Percentiles rank a stretch among this genome's conserved stretches.
These are phyloP conservation scores for Lodderomyces metapsilosis DNA, from an alignment of 1,139 yeast genomes.

Conservation along the genomic window DNA sequence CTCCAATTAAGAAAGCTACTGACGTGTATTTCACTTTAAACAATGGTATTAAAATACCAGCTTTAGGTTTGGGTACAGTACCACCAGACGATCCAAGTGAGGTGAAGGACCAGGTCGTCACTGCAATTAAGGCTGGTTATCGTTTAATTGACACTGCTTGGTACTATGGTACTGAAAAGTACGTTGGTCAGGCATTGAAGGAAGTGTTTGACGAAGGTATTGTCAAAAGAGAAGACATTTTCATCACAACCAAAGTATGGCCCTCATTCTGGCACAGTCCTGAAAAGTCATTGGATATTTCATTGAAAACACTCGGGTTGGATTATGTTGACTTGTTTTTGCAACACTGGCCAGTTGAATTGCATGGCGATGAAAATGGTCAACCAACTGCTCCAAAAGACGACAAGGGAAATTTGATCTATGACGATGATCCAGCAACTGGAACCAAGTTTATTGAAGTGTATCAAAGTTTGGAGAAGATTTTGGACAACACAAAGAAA, in stretches of 20 bases:
- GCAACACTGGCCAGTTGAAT: slow-evolving; percentile 61
- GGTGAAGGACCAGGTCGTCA: slow-evolving; percentile 35
- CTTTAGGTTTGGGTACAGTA: slow-evolving; percentile 41
- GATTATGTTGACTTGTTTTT: slow-evolving; percentile 60
- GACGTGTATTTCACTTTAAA: slow-evolving; percentile 23
- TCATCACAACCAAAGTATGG: slow-evolving; percentile 65
- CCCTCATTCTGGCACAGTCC: slow-evolving; percentile 37
- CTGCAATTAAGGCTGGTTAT: slow-evolving; percentile 42
- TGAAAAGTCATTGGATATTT: slow-evolving; percentile 35
- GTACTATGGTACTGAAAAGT: slow-evolving; percentile 51
- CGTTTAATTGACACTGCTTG: slow-evolving; percentile 45
- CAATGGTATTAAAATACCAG: slow-evolving; percentile 36
- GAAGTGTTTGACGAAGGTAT: slow-evolving; percentile 47
- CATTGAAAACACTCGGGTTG: slow-evolving; percentile 40
- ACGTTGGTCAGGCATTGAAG: slow-evolving; percentile 50
- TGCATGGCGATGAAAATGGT: slow-evolving; percentile 39
- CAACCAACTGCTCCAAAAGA: slow-evolving; percentile 35
- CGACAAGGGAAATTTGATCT: slow-evolving; percentile 38
- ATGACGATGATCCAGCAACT: slow-evolving; percentile 40
- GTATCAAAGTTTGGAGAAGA: slow-evolving; percentile 47
- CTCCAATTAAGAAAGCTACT: slow-evolving; percentile 18
- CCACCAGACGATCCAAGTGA: slow-evolving; percentile 32
- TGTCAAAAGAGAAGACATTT: slow-evolving; percentile 54
- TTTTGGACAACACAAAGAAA: slow-evolving; percentile 29
- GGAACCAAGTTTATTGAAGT: slow-evolving; percentile 45